Percentiles rank a stretch among this genome's conserved stretches.
These are phyloP conservation scores for Cytidiella melzeri DNA, from an alignment of 768 basidiomycete species.

Conservation along the genomic window DNA sequence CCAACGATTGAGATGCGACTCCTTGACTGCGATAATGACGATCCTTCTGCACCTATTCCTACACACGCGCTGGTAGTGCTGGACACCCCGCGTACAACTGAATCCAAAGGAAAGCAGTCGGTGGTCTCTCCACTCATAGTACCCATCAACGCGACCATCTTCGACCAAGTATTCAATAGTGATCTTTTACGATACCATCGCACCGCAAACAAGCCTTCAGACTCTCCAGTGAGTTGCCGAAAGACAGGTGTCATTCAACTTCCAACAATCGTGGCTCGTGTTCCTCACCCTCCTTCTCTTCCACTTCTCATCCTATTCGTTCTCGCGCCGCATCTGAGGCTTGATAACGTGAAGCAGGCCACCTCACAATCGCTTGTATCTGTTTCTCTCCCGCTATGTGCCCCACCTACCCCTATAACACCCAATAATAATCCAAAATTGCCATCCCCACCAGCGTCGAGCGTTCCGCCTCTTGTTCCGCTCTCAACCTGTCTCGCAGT, in stretches of 20 bases:
- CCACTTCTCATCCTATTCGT: constrained; percentile 55
- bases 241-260: constrained; percentile 36
- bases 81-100: constrained; percentile 14
- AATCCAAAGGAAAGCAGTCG: neutral
- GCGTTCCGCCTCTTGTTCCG: neutral
- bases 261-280: constrained; percentile 41
- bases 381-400: neutral
- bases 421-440: neutral
- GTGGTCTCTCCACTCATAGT: constrained; percentile 35
- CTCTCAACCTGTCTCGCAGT: neutral
- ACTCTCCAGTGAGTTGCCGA: constrained; percentile 27
- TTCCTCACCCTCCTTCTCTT: constrained; percentile 50
- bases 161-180: constrained; percentile 31
- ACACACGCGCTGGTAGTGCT: constrained; percentile 53
- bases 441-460: neutral
- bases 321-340: constrained; percentile 26
- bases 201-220: constrained; percentile 20
- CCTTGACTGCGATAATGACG: neutral
- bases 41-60: constrained; percentile 31
- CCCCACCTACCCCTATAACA: neutral
- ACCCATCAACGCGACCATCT: constrained; percentile 47
- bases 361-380: neutral
- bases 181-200: neutral
- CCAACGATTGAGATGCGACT: constrained; percentile 7
- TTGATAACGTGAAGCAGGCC: neutral